These are phyloP conservation scores for Trametes cubensis DNA, from an alignment of 768 basidiomycete species.

Conservation along the genomic window DNA sequence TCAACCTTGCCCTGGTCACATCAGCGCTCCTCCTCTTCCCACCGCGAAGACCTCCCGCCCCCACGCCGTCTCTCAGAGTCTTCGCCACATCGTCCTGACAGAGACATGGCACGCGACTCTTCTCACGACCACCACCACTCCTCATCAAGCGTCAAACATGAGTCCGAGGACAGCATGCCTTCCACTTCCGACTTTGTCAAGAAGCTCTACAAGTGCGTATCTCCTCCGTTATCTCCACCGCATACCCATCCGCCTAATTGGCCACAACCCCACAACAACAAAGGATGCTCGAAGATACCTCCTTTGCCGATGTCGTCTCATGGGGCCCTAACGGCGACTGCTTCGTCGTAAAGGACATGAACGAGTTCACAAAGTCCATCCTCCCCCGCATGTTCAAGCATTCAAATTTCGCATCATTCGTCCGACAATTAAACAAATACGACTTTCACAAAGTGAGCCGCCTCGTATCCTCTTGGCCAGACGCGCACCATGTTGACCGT, in stretches of 20 bases:
- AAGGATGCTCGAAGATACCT: constrained; percentile 87
- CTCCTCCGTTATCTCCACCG: neutral
- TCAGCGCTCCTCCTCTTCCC: constrained; percentile 36
- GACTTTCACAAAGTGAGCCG: constrained; percentile 84
- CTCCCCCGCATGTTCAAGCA: constrained; percentile 94
- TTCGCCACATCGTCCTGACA: constrained; percentile 23
- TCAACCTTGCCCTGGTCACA: constrained; percentile 37
- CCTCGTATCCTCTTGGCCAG: constrained; percentile 14
- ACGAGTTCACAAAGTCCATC: constrained; percentile 89
- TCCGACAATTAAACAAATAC: constrained; percentile 93
- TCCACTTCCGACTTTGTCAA: constrained; percentile 94
- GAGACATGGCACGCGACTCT: constrained; percentile 31
- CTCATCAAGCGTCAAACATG: constrained; percentile 34
- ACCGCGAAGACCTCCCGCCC: constrained; percentile 37
- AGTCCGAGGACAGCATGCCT: constrained; percentile 74
- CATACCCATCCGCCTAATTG: neutral
- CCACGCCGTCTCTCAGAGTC: constrained; percentile 32
- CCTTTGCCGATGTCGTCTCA: constrained; percentile 71
- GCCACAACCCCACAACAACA: neutral
- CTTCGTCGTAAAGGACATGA: constrained; percentile 97
- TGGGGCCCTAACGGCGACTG: constrained; percentile 87
- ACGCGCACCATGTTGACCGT: constrained; percentile 3
- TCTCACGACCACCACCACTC: constrained; percentile 19
- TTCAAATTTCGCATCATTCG: constrained; percentile 91
- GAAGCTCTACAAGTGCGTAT: constrained; percentile 83